These are phyloP conservation scores for Canna indica DNA, from an alignment of 176 grass and related monocot genomes.

Conservation along the genomic window DNA sequence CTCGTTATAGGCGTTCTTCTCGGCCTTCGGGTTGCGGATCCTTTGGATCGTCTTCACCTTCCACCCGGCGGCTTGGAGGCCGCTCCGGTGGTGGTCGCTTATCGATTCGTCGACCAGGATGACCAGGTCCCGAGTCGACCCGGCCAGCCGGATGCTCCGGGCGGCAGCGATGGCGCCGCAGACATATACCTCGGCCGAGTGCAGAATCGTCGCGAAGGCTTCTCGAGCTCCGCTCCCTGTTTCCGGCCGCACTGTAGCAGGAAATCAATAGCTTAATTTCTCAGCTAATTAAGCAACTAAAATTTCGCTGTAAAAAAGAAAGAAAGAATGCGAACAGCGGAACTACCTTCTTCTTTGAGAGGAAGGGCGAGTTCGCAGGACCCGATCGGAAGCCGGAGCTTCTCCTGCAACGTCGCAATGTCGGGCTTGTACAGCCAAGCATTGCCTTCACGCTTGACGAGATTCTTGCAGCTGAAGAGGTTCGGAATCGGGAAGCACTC, in stretches of 20 bases:
- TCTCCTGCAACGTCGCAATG: constrained; percentile 45
- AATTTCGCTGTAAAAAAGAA: no score
- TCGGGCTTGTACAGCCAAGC: constrained; percentile 77
- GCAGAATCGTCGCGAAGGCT: constrained; percentile 84
- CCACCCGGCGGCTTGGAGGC: constrained; percentile 75
- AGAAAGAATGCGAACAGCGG: neutral
- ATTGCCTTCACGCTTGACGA: constrained; percentile 62
- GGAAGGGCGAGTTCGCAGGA: constrained; percentile 84
- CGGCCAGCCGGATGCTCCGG: constrained; percentile 82
- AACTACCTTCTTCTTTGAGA: constrained; percentile 78
- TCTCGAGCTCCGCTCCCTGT: constrained; percentile 52
- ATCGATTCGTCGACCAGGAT: constrained; percentile 78
- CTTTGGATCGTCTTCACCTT: constrained; percentile 74
- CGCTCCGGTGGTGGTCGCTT: constrained; percentile 47
- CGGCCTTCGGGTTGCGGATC: constrained; percentile 87
- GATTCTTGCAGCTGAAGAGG: constrained; percentile 70
- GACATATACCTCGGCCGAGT: constrained; percentile 78
- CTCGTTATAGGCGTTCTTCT: constrained; percentile 84
- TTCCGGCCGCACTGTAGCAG: constrained; percentile 53
- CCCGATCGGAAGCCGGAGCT: constrained; percentile 68
- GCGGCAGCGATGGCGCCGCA: constrained; percentile 85
- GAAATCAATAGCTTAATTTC: no score
- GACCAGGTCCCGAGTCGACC: constrained; percentile 77
- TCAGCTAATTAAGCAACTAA: no score
- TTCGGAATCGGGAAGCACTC: constrained; percentile 83